Conservation (phyloP, 2,329 filamentous ascomycete species). For the Hymenoscyphus repandus region DNA sequence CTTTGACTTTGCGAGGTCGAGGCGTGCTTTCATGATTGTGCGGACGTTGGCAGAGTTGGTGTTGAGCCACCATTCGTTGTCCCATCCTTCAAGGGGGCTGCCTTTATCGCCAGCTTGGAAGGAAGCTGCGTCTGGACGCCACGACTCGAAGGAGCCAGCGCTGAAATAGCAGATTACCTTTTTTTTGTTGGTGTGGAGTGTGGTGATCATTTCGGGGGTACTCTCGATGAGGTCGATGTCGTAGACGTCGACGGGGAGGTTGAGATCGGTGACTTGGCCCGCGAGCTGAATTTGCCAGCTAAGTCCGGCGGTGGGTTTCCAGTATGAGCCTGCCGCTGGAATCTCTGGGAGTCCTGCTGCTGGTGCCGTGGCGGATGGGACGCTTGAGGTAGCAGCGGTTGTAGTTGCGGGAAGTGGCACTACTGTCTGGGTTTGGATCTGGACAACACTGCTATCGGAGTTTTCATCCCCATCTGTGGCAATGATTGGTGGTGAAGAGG, state of each 20-base stretch:
- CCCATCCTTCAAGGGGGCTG: slow-evolving; percentile 55
- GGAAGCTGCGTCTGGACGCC: slow-evolving; percentile 47
- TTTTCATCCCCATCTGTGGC: not conserved
- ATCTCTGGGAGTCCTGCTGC: too few species aligned
- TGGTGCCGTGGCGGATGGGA: not conserved
- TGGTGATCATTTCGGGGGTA: slow-evolving; percentile 37
- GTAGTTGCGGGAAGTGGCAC: not conserved
- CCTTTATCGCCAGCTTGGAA: slow-evolving; percentile 54
- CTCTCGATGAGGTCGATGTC: slow-evolving; percentile 42
- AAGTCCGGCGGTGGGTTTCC: slow-evolving; percentile 9
- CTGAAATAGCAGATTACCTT: slow-evolving; percentile 71
- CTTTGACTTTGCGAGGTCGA: slow-evolving; percentile 49
- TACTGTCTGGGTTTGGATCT: not conserved
- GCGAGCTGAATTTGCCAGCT: slow-evolving; percentile 11
- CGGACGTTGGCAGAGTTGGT: slow-evolving; percentile 47
- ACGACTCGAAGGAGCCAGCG: slow-evolving; percentile 61
- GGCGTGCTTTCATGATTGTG: slow-evolving; percentile 7
- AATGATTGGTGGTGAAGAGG: not conserved
- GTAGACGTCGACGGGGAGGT: slow-evolving; percentile 27
- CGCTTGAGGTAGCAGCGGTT: not conserved
- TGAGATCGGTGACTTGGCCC: not conserved
- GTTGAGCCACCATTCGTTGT: slow-evolving; percentile 61
- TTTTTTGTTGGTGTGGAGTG: slow-evolving; percentile 44
- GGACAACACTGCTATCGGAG: not conserved
- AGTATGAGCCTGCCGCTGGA: slow-evolving; percentile 2